phyloP scores from a whole-genome alignment of 768 basidiomycete genomes.

The Leucosporidium scottii region DNA sequence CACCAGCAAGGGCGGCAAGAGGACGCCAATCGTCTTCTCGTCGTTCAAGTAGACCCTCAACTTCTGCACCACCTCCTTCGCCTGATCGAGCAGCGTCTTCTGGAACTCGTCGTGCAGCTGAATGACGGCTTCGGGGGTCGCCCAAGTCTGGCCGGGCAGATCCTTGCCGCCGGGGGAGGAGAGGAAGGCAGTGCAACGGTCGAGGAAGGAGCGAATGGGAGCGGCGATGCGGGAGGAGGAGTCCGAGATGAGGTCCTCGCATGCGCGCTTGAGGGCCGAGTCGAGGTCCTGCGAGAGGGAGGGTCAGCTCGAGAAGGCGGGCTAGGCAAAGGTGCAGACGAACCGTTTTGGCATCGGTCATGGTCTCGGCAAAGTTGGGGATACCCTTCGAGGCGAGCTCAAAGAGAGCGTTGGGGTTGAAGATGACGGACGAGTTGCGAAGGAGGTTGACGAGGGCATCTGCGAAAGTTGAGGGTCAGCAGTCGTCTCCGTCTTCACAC shows the following conservation, averaged over 20 bases:
- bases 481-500: not conserved
- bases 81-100: conserved; percentile 44
- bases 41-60: conserved; percentile 75
- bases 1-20: conserved; percentile 61
- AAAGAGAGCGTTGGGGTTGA: conserved; percentile 33
- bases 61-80: conserved; percentile 49
- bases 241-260: conserved; percentile 70
- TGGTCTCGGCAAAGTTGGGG: conserved; percentile 49
- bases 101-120: conserved; percentile 53
- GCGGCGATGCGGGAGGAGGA: conserved; percentile 55
- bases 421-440: conserved; percentile 16
- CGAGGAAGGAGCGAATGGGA: conserved; percentile 60
- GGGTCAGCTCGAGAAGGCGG: not conserved
- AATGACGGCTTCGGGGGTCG: conserved; percentile 50
- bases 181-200: conserved; percentile 47
- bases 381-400: conserved; percentile 25
- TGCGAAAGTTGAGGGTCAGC: not conserved
- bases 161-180: conserved; percentile 36
- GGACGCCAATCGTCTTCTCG: conserved; percentile 61
- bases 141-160: conserved; percentile 48
- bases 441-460: conserved; percentile 21
- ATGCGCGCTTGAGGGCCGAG: conserved; percentile 70
- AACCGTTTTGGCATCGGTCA: conserved; percentile 68
- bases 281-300: conserved; percentile 64
- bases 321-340: conserved; percentile 29